Conservation (phyloP, 352 stramenopile species). For the Thalassiosira livingstoniorum region DNA sequence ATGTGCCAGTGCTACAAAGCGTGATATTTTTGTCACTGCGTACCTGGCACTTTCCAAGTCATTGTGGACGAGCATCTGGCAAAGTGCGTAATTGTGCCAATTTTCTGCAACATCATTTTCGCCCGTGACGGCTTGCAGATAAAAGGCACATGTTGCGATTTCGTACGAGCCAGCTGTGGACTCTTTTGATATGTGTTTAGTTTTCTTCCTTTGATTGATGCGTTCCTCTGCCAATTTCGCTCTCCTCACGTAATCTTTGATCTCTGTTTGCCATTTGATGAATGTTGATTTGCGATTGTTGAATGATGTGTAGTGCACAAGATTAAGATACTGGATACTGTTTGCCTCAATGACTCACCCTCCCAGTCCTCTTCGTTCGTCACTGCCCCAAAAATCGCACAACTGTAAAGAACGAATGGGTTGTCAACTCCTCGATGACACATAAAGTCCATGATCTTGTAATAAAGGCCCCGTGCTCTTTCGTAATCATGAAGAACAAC, state of each 20-base stretch:
- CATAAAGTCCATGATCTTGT: conserved; percentile 70
- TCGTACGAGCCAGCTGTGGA: conserved; percentile 53
- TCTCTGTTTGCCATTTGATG: too few species aligned
- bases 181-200: conserved; percentile 13
- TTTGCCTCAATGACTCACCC: too few species aligned
- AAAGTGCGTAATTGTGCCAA: conserved; percentile 77
- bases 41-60: conserved; percentile 45
- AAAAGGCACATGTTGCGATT: conserved; percentile 63
- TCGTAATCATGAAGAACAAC: conserved; percentile 73
- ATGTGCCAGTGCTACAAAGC: background rate
- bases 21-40: background rate
- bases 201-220: conserved; percentile 27
- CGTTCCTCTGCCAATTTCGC: conserved; percentile 56
- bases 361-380: conserved; percentile 71
- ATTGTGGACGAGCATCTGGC: conserved; percentile 68
- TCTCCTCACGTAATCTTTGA: conserved; percentile 67
- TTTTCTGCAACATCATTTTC: conserved; percentile 47
- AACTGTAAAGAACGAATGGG: conserved; percentile 73
- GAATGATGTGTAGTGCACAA: too few species aligned
- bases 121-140: conserved; percentile 38
- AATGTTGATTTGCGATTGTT: too few species aligned
- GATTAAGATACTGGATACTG: too few species aligned
- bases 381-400: conserved; percentile 70
- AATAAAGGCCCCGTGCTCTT: conserved; percentile 61
- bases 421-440: conserved; percentile 71